A percentile compares a stretch with the other conserved stretches of the same genome.
These are phyloP conservation scores for Rhynchospora tenuis DNA, from an alignment of 176 grass and related monocot genomes.

Conservation along the genomic window DNA sequence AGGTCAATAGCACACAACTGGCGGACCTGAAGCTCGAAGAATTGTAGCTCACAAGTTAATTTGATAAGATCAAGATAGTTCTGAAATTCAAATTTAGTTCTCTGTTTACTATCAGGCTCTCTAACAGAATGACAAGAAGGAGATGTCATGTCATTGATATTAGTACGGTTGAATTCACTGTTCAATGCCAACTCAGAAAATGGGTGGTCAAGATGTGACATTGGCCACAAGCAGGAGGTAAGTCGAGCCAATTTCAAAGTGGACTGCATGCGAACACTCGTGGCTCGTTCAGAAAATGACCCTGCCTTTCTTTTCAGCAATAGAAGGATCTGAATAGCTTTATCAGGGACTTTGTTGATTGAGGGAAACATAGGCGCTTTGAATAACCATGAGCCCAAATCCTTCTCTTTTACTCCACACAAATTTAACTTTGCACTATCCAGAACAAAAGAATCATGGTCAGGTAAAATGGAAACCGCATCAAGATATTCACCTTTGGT, in stretches of 20 bases:
- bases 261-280: neutral
- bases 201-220: neutral
- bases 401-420: neutral
- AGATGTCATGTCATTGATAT: neutral
- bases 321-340: neutral
- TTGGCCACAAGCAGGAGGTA: neutral
- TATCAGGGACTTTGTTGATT: neutral
- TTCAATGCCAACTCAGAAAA: neutral
- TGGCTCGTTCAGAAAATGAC: neutral
- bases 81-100: too few species aligned
- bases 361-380: neutral
- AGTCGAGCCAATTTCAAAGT: neutral
- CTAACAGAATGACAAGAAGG: neutral
- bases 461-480: neutral
- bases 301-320: neutral
- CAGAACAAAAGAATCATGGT: neutral
- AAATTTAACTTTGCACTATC: neutral
- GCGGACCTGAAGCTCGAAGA: too few species aligned
- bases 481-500: neutral
- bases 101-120: neutral
- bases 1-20: too few species aligned
- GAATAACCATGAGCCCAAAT: neutral
- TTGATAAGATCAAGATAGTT: too few species aligned
- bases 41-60: too few species aligned
- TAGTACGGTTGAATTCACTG: neutral